These are phyloP conservation scores for Emmonsia crescens DNA, from an alignment of 2,329 filamentous ascomycete species.

Conservation along the genomic window DNA sequence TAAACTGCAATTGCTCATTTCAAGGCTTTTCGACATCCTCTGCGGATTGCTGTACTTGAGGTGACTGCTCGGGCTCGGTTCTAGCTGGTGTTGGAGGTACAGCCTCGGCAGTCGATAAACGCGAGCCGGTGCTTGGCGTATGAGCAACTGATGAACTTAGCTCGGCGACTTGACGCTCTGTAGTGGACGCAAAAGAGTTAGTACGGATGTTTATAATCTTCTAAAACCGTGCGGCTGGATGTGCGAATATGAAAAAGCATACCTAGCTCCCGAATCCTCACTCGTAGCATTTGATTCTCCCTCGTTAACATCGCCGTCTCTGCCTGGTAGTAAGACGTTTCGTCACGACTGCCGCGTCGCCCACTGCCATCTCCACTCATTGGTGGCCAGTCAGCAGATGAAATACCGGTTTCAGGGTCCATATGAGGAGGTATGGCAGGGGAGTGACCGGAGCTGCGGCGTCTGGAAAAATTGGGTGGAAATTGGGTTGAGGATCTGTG, in stretches of 20 bases:
- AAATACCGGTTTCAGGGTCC: slow-evolving; percentile 10
- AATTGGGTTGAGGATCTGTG: slow-evolving; percentile 24
- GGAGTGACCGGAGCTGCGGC: slow-evolving; percentile 29
- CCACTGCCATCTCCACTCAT: slow-evolving; percentile 18
- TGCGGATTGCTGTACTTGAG: not conserved
- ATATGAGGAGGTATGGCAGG: slow-evolving; percentile 18
- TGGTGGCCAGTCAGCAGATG: slow-evolving; percentile 1
- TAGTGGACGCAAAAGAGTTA: slow-evolving; percentile 4
- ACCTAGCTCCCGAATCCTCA: slow-evolving; percentile 39
- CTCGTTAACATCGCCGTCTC: slow-evolving; percentile 36
- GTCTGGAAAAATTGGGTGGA: slow-evolving; percentile 23
- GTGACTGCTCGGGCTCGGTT: slow-evolving; percentile 1
- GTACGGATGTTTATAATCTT: slow-evolving; percentile 2
- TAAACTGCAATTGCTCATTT: not conserved
- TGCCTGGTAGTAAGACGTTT: slow-evolving; percentile 38
- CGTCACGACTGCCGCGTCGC: slow-evolving; percentile 34
- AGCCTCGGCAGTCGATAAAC: slow-evolving; percentile 13
- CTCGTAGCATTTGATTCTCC: slow-evolving; percentile 39
- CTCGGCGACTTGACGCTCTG: slow-evolving; percentile 25
- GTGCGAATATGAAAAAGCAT: slow-evolving; percentile 9
- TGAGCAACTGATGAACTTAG: slow-evolving; percentile 16
- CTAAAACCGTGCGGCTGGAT: not conserved
- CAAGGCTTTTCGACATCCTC: slow-evolving; percentile 6
- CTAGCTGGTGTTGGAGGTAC: slow-evolving; percentile 3
- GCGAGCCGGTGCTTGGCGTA: slow-evolving; percentile 12